Evolutionary conservation across 192 early-diverging fungal species (phyloP).

Genomic region (Gamsiella multidivaricata): DNA sequence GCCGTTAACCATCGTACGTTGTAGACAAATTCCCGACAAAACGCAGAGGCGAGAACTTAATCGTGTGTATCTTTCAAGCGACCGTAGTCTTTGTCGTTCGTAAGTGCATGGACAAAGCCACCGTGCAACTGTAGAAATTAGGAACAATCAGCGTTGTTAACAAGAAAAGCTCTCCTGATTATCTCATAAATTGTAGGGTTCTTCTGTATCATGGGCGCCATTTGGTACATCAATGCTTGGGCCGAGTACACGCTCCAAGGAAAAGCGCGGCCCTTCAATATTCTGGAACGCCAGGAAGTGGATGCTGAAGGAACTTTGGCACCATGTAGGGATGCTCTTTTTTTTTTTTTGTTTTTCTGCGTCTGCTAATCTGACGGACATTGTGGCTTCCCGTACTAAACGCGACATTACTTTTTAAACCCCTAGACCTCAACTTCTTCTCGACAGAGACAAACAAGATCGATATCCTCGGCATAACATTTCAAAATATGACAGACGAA

Average conservation of each 20-base stretch:
- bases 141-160: no score
- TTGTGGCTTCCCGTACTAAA: background rate
- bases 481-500: no score
- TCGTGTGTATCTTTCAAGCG: conserved; percentile 7
- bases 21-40: conserved; percentile 22
- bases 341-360: background rate
- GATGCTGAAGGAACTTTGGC: conserved; percentile 1
- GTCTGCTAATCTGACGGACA: background rate
- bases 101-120: conserved; percentile 5
- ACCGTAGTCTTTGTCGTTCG: conserved; percentile 20
- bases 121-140: background rate
- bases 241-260: background rate
- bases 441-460: background rate
- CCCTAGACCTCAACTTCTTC: background rate
- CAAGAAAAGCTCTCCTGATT: background rate
- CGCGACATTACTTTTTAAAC: background rate
- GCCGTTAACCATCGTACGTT: background rate
- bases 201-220: conserved; percentile 20
- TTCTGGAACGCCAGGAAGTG: conserved; percentile 10
- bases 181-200: conserved; percentile 7
- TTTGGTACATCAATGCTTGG: conserved; percentile 36
- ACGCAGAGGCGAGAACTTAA: conserved; percentile 36
- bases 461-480: no score
- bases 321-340: background rate
- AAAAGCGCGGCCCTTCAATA: conserved; percentile 13